Conservation (phyloP, 2,329 filamentous ascomycete genomes). For the Trichoderma sp. region DNA sequence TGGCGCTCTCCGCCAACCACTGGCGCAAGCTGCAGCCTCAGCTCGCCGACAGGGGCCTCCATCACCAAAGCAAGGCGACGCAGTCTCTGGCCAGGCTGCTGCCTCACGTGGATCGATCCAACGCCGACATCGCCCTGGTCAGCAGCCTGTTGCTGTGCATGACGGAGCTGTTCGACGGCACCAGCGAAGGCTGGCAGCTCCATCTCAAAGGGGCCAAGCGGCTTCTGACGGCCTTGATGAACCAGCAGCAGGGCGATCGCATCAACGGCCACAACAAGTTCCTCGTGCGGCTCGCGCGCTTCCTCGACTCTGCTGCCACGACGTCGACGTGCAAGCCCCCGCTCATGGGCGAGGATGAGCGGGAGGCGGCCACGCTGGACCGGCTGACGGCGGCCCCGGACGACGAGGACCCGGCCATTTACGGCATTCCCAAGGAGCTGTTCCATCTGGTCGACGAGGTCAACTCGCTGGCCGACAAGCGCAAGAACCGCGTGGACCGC, state of each 20-base stretch:
- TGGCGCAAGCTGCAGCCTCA: constrained; percentile 41
- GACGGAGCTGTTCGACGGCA: constrained; percentile 48
- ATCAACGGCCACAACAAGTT: constrained; percentile 47
- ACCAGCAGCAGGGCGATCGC: constrained; percentile 38
- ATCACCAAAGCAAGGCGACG: constrained; percentile 41
- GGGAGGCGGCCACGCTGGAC: constrained; percentile 36
- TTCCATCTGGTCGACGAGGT: constrained; percentile 42
- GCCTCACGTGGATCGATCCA: constrained; percentile 40
- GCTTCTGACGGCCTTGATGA: constrained; percentile 40
- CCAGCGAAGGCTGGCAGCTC: constrained; percentile 47
- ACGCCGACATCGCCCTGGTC: constrained; percentile 43
- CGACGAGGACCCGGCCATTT: constrained; percentile 41
- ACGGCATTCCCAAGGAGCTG: constrained; percentile 43
- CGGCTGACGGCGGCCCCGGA: constrained; percentile 35
- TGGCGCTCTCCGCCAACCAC: constrained; percentile 41
- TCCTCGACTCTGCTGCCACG: constrained; percentile 42
- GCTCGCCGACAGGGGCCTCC: constrained; percentile 37
- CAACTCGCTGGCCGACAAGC: constrained; percentile 41
- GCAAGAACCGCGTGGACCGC: constrained; percentile 38
- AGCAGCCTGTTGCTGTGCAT: constrained; percentile 47
- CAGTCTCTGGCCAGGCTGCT: constrained; percentile 39
- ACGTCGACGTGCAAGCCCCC: constrained; percentile 42
- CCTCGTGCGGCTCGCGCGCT: constrained; percentile 39
- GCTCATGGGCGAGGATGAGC: constrained; percentile 40
- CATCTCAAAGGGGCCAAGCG: constrained; percentile 48